These are phyloP conservation scores for Bipolaris bicolor DNA, from an alignment of 2,329 filamentous ascomycete species.

Conservation along the genomic window DNA sequence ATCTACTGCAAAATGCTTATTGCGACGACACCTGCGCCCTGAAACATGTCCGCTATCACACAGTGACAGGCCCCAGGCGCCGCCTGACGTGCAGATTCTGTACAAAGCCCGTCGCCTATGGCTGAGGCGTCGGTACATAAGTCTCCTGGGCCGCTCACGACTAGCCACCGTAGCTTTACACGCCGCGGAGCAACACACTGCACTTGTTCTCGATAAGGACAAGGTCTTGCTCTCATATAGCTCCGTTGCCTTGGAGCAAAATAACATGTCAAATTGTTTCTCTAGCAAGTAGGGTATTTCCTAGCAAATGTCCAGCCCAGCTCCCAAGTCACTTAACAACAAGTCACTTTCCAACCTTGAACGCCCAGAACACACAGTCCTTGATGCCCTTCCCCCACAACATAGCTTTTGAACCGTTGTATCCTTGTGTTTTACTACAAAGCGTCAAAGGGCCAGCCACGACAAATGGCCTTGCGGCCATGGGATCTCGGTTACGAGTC, in stretches of 20 bases:
- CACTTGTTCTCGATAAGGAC: not conserved
- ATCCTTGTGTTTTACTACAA: slow-evolving; percentile 6
- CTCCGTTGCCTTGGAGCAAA: not conserved
- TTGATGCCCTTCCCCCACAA: slow-evolving; percentile 6
- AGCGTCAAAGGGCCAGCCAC: slow-evolving; percentile 13
- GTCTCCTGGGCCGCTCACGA: not conserved
- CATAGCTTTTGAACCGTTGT: slow-evolving; percentile 2
- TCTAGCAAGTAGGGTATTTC: slow-evolving; percentile 18
- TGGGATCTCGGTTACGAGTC: not conserved
- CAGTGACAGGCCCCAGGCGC: not conserved
- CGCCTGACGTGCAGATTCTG: not conserved
- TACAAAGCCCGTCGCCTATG: not conserved
- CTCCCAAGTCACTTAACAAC: not conserved
- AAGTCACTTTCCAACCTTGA: slow-evolving; percentile 1
- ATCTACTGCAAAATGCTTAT: slow-evolving; percentile 42
- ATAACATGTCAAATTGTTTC: slow-evolving; percentile 9
- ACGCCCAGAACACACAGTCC: slow-evolving; percentile 11
- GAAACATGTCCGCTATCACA: not conserved
- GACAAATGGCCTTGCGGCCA: slow-evolving; percentile 3
- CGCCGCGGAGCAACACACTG: not conserved
- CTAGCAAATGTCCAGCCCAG: slow-evolving; percentile 11
- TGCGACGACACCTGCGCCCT: slow-evolving; percentile 35
- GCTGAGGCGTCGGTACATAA: not conserved
- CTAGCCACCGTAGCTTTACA: not conserved
- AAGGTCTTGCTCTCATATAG: not conserved